phyloP scores from a whole-genome alignment of 306 rosid species.

The Cucurbita pepo region DNA sequence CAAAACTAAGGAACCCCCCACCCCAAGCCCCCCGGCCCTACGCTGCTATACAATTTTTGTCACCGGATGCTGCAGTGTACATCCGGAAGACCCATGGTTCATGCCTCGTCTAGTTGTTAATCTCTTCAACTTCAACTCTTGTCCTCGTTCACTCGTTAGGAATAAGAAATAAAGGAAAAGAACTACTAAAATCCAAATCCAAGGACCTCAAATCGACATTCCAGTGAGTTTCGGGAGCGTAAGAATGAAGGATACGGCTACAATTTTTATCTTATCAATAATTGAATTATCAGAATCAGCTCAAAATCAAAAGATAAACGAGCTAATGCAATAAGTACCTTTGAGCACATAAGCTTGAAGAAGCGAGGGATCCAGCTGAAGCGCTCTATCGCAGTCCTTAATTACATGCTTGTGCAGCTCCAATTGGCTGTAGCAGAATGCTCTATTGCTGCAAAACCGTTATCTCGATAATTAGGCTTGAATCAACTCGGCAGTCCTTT shows the following conservation, averaged over 20 bases:
- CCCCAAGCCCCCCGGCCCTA: background rate
- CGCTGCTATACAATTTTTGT: background rate
- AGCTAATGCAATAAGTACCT: slow-evolving; percentile 25
- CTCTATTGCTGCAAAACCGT: slow-evolving; percentile 56
- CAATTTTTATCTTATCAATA: background rate
- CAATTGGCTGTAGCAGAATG: slow-evolving; percentile 81
- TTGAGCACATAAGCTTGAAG: slow-evolving; percentile 81
- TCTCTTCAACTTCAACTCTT: background rate
- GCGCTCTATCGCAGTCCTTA: slow-evolving; percentile 82
- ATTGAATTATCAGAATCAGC: slow-evolving; percentile 1
- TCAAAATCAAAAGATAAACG: background rate
- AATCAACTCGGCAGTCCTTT: slow-evolving; percentile 6
- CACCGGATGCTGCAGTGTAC: background rate
- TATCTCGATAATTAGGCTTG: background rate
- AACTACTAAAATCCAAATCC: background rate
- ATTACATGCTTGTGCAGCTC: slow-evolving; percentile 89
- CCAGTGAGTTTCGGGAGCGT: background rate
- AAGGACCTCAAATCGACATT: background rate
- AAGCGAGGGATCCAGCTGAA: slow-evolving; percentile 53
- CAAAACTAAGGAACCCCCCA: background rate
- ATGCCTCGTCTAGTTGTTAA: background rate
- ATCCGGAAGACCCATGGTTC: background rate
- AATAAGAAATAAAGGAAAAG: background rate
- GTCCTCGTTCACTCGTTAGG: background rate
- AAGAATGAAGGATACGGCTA: background rate